Evolutionary conservation across 73 alveolate genomes (phyloP), one percentile per base, ranked within the genome.

Genomic region (Paramecium sexaurelia): DNA sequence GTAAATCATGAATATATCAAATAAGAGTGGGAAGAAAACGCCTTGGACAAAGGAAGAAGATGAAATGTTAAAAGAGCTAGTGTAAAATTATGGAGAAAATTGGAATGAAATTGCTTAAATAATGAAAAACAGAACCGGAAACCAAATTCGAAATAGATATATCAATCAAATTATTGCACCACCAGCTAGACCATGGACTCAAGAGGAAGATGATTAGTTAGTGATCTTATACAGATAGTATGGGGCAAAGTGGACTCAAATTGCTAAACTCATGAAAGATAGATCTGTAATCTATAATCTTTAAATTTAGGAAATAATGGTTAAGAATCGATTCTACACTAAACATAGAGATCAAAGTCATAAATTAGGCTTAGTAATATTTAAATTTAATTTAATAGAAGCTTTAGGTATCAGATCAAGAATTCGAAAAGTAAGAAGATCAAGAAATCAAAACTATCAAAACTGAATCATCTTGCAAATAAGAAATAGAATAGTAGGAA

Each of bases 31-130:
- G 3, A 61, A 61, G 43, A 61, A 61, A 24, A 32, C 43, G 20
- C 83, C 83, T 10, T 61, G 83, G 83, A 61, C 83, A 1, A 61
- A 61, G 27, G 83, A 61, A 26, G 83, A 61, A 61, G 83, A 61
- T 61, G 83, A 61, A 3, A 10, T 61, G 83, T 26, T 61, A 6
- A 61, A 61, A 61, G 43, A 32, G 29, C 9, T 61, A 24, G 83
- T 61, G 26, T 26, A 61, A 32, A 61, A 61, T 6, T 29, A 61
- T 61, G 83, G 83, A 0, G 83, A 61, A 61, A 61, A 61, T 32
- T 61, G 83, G 83, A 61, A 61, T 13, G 83, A 61, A 61, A 61
- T 61, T 32, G 83, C 83, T 29, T 61, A 61, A 61, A 61, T 61
- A 0, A 61, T 61, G 83, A 61, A 61, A 61, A 61, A 61, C 83